Percentiles rank a stretch among this genome's conserved stretches.
Evolutionary conservation across 164 flowering plant species (phyloP).

Genomic region (Paratinospora sagittata): DNA sequence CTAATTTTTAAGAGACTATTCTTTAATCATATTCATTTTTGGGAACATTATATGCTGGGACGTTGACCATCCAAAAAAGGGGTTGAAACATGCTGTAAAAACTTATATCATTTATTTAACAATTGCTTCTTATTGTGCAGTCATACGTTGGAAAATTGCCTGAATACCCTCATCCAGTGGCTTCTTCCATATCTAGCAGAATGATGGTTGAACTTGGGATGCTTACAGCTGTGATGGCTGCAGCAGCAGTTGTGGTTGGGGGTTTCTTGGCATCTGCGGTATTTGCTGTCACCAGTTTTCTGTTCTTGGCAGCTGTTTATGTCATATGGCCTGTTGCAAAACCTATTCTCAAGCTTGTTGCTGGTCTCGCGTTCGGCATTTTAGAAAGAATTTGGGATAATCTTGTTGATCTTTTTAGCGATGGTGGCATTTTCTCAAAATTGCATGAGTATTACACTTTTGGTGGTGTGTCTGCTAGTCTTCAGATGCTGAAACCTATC

Average conservation of each 20-base stretch:
- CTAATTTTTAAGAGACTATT: background rate
- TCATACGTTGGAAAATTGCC: conserved; percentile 70
- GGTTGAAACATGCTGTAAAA: too few species aligned
- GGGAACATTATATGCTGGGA: background rate
- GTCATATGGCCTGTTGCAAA: conserved; percentile 67
- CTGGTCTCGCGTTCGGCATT: conserved; percentile 40
- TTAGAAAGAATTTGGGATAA: conserved; percentile 55
- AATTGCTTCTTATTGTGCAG: conserved; percentile 39
- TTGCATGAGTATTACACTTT: conserved; percentile 48
- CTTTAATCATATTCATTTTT: background rate
- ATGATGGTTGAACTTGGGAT: conserved; percentile 82
- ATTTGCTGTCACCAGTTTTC: conserved; percentile 65
- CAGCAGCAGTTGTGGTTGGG: conserved; percentile 69
- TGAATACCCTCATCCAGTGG: conserved; percentile 81
- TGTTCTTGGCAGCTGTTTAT: conserved; percentile 45
- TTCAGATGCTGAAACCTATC: conserved; percentile 60
- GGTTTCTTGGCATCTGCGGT: conserved; percentile 77
- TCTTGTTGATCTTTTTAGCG: conserved; percentile 40
- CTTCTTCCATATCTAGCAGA: conserved; percentile 91
- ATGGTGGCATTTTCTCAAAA: conserved; percentile 67
- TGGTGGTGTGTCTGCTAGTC: conserved; percentile 67
- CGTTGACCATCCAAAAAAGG: background rate
- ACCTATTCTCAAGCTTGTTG: conserved; percentile 47
- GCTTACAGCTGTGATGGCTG: conserved; percentile 60
- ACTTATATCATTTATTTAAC: background rate